Conservation (phyloP, 345 rosid species). For the Laguncularia racemosa region DNA sequence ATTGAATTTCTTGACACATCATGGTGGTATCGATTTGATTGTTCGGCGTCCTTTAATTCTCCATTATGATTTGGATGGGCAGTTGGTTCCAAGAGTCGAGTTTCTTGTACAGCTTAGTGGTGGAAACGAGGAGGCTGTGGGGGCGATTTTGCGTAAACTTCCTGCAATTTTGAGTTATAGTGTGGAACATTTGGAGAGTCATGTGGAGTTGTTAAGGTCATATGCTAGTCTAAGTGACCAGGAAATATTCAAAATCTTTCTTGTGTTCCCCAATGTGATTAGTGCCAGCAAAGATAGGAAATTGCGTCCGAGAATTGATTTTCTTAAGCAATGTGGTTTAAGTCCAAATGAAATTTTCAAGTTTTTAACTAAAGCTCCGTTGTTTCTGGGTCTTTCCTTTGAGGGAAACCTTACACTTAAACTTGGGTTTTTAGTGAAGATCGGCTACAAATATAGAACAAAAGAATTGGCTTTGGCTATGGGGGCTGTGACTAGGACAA, state of each 20-base stretch:
- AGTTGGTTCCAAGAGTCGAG: slow-evolving; percentile 53
- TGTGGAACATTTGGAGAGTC: slow-evolving; percentile 43
- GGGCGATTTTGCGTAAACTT: slow-evolving; percentile 42
- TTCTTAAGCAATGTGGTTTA: slow-evolving; percentile 65
- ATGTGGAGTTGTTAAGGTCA: slow-evolving; percentile 49
- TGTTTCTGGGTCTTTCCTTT: slow-evolving; percentile 56
- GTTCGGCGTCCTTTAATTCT: slow-evolving; percentile 51
- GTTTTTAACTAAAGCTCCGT: slow-evolving; percentile 62
- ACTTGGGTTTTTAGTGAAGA: slow-evolving; percentile 62
- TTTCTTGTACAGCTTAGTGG: slow-evolving; percentile 56
- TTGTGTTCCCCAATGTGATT: slow-evolving; percentile 52
- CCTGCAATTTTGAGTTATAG: slow-evolving; percentile 56
- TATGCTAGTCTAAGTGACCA: slow-evolving; percentile 51
- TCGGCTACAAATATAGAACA: slow-evolving; percentile 48
- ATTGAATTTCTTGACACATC: slow-evolving; percentile 43
- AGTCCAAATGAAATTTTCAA: slow-evolving; percentile 54
- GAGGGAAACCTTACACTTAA: slow-evolving; percentile 47
- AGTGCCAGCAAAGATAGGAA: slow-evolving; percentile 69
- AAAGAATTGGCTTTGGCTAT: slow-evolving; percentile 56
- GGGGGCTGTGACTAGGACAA: slow-evolving; percentile 75
- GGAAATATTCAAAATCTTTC: slow-evolving; percentile 58
- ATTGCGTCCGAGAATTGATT: slow-evolving; percentile 49
- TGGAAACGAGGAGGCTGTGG: slow-evolving; percentile 52
- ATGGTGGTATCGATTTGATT: slow-evolving; percentile 49
- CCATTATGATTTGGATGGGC: slow-evolving; percentile 51